Percentiles rank a stretch among this genome's conserved stretches.
These are phyloP conservation scores for Ustilago shanxiensis DNA, from an alignment of 1,284 basidiomycete species.

Conservation along the genomic window DNA sequence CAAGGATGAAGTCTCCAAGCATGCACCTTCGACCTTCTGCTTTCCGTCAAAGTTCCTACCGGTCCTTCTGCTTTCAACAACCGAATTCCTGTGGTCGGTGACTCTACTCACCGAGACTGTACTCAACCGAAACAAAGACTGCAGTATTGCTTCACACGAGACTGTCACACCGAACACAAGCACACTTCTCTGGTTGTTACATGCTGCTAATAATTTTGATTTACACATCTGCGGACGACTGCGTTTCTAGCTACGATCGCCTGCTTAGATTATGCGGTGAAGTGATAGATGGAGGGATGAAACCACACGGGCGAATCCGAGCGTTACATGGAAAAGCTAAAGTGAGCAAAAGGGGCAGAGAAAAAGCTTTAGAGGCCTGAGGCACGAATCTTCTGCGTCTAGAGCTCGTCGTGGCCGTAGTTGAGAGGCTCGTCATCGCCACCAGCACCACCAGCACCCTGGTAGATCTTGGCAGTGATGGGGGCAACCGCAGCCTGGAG, in stretches of 20 bases:
- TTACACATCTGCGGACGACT: slow-evolving; percentile 6
- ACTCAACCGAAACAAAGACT: too few relatives aligned
- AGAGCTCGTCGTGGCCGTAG: slow-evolving; percentile 69
- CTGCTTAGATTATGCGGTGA: background rate
- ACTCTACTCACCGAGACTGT: too few relatives aligned
- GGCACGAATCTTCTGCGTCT: too few relatives aligned
- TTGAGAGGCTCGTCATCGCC: slow-evolving; percentile 65
- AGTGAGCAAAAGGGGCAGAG: background rate
- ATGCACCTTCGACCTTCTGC: too few relatives aligned
- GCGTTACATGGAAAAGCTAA: slow-evolving; percentile 4
- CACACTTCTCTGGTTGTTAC: background rate
- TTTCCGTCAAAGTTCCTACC: too few relatives aligned
- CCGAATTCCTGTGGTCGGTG: too few relatives aligned
- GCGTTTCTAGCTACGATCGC: background rate
- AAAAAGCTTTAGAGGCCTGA: background rate
- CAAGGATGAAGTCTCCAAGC: too few relatives aligned
- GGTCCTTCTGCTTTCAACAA: too few relatives aligned
- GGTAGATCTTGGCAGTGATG: slow-evolving; percentile 70
- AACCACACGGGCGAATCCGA: slow-evolving; percentile 6
- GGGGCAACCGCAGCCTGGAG: slow-evolving; percentile 68
- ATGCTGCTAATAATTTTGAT: background rate
- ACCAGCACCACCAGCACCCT: slow-evolving; percentile 35
- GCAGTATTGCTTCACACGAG: background rate
- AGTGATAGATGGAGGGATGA: background rate
- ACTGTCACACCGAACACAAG: background rate